Evolutionary conservation across 768 basidiomycete genomes (phyloP), one percentile per base, ranked within the genome.

Genomic region (Boletus speciosus): DNA sequence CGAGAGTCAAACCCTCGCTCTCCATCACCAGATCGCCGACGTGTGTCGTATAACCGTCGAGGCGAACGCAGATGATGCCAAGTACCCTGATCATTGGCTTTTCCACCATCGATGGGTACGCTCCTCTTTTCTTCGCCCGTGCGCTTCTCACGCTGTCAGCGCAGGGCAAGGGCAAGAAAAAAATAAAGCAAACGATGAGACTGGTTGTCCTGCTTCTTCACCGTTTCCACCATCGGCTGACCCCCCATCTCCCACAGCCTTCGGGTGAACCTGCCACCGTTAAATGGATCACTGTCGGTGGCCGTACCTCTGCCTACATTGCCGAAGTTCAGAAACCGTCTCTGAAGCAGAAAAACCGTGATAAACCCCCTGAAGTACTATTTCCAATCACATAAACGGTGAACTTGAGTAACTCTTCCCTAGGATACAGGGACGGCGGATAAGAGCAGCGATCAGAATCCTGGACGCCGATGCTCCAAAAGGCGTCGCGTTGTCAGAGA

Each of bases 301-400:
- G 89, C 4, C 77, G 88, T 15, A 90, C 89, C 8, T 88, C 88
- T 4, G 89, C 89, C 14, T 85, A 78, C 60, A 83, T 90, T 8
- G 63, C 66, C 12, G 81, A 90, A 67, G 71, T 90, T 10, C 89
- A 90, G 66, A 62, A 66, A 29, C 64, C 73, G 15, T 54, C 70
- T 27, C 19, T 49, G 29, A 57, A 52, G 27, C 52, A 34, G 8
- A 54, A 39, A 25, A 41, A 1, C 11, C 29, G 29, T 25, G 34
- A 49, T n/a, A 48, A 49, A 27, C 8, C 10, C 25, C 27, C 25
- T 6, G 19, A 36, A 16, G 55, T 61, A 51, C 15, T 12, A n/a
- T 36, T 39, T 39, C 31, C 19, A 6, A 15, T 40, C 25, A 19
- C 12, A 38, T 23, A 27, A 41, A 27, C 5, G 25, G 48, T 35